Percentiles rank a stretch among this genome's conserved stretches.
phyloP scores from a whole-genome alignment of 345 rosid species.

The Angophora floribunda region DNA sequence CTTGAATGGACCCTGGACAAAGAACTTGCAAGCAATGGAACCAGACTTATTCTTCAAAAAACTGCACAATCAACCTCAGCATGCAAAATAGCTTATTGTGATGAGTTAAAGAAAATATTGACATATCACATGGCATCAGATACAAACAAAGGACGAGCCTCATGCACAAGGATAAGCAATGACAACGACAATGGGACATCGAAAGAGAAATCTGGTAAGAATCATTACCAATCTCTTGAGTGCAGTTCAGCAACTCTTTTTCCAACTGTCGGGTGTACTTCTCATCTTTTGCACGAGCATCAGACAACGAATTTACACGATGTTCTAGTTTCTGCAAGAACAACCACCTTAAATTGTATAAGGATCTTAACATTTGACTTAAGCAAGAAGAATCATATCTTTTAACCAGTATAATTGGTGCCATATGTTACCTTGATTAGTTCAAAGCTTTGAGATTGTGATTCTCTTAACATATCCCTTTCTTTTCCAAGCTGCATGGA shows the following conservation, averaged over 20 bases:
- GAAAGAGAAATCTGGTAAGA: not conserved
- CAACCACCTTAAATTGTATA: conserved; percentile 1
- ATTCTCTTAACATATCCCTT: conserved; percentile 60
- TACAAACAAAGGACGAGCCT: not conserved
- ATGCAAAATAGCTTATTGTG: not conserved
- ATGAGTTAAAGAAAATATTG: not conserved
- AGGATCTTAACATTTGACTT: not conserved
- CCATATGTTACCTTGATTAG: conserved; percentile 45
- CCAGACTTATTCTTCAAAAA: not conserved
- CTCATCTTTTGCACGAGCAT: conserved; percentile 46
- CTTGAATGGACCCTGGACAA: not conserved
- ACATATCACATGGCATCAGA: not conserved
- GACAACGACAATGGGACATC: not conserved
- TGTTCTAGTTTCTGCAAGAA: conserved; percentile 48
- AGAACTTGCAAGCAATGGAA: not conserved
- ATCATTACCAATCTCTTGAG: conserved; percentile 72
- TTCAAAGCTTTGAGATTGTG: conserved; percentile 60
- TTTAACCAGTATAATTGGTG: not conserved
- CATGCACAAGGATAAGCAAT: not conserved
- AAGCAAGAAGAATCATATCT: not conserved
- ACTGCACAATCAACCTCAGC: not conserved
- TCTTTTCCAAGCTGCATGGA: conserved; percentile 60
- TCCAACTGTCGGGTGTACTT: conserved; percentile 50
- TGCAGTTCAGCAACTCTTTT: conserved; percentile 61
- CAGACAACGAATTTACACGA: conserved; percentile 46